Conservation (phyloP, 345 rosid genomes). For the Euclidium syriacum region DNA sequence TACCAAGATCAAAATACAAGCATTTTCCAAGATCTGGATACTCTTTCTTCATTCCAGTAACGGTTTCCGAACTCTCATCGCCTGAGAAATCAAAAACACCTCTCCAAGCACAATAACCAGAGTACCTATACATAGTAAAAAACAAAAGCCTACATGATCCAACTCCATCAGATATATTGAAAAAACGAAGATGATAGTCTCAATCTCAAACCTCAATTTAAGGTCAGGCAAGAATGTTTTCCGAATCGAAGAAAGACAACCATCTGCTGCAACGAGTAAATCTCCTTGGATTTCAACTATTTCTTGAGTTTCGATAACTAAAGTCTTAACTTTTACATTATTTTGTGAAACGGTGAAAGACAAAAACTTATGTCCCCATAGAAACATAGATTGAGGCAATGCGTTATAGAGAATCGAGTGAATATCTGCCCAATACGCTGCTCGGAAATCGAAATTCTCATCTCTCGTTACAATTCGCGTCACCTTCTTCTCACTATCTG, state of each 20-base stretch:
- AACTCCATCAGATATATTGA: neutral
- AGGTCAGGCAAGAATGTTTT: conserved; percentile 48
- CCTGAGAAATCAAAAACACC: conserved; percentile 66
- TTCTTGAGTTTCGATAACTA: conserved; percentile 39
- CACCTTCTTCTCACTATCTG: conserved; percentile 38
- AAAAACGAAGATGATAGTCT: neutral
- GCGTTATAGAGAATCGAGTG: conserved; percentile 47
- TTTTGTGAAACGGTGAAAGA: conserved; percentile 49
- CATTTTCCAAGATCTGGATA: conserved; percentile 72
- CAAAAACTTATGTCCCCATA: conserved; percentile 58
- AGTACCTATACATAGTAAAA: conserved; percentile 42
- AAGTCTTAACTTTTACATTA: conserved; percentile 47
- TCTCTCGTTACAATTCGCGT: conserved; percentile 49
- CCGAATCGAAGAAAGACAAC: conserved; percentile 67
- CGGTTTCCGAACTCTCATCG: conserved; percentile 43
- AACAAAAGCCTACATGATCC: neutral
- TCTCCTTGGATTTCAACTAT: conserved; percentile 49
- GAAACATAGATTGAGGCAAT: conserved; percentile 44
- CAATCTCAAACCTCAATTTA: conserved; percentile 51
- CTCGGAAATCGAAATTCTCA: conserved; percentile 61
- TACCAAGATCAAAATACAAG: conserved; percentile 52
- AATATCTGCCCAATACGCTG: conserved; percentile 79
- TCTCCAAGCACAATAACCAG: conserved; percentile 85
- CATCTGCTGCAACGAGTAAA: conserved; percentile 81
- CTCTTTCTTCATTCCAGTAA: conserved; percentile 36